phyloP scores from a whole-genome alignment of 1,284 basidiomycete species.

The Lentinus polychrous region DNA sequence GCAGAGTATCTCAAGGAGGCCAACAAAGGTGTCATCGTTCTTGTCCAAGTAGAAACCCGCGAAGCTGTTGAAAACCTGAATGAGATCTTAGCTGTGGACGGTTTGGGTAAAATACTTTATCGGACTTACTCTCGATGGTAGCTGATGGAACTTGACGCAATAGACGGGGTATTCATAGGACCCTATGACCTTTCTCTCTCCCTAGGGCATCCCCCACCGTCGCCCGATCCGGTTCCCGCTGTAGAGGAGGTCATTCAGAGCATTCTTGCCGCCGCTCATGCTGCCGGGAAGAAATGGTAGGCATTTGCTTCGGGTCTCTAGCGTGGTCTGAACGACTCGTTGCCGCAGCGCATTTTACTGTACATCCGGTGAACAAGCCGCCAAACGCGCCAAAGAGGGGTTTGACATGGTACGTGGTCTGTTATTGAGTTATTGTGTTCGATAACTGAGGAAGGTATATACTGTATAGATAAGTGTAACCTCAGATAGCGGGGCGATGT shows the following conservation, averaged over 20 bases:
- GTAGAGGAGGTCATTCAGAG: slow-evolving; percentile 56
- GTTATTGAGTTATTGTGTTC: slow-evolving; percentile 22
- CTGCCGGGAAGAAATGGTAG: slow-evolving; percentile 62
- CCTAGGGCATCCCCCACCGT: slow-evolving; percentile 50
- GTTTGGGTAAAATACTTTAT: slow-evolving; percentile 41
- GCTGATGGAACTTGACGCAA: no score
- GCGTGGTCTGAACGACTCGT: background rate
- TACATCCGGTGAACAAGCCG: slow-evolving; percentile 31
- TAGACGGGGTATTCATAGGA: slow-evolving; percentile 57
- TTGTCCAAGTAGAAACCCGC: slow-evolving; percentile 62
- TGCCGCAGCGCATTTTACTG: slow-evolving; percentile 25
- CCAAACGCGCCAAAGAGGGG: slow-evolving; percentile 32
- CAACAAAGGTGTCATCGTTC: slow-evolving; percentile 50
- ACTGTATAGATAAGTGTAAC: slow-evolving; percentile 43
- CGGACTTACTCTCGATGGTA: background rate
- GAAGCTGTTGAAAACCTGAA: slow-evolving; percentile 55
- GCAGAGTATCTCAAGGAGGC: slow-evolving; percentile 49
- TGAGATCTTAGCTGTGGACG: slow-evolving; percentile 55
- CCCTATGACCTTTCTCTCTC: slow-evolving; percentile 62
- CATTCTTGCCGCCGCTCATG: slow-evolving; percentile 47
- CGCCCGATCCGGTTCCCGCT: slow-evolving; percentile 55
- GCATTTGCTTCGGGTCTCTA: background rate
- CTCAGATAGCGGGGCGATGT: slow-evolving; percentile 39
- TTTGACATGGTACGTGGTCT: slow-evolving; percentile 29
- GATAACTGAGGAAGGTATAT: slow-evolving; percentile 6